Conservation (phyloP, 192 early-diverging fungal species). For the Chytriomyces confervae region DNA sequence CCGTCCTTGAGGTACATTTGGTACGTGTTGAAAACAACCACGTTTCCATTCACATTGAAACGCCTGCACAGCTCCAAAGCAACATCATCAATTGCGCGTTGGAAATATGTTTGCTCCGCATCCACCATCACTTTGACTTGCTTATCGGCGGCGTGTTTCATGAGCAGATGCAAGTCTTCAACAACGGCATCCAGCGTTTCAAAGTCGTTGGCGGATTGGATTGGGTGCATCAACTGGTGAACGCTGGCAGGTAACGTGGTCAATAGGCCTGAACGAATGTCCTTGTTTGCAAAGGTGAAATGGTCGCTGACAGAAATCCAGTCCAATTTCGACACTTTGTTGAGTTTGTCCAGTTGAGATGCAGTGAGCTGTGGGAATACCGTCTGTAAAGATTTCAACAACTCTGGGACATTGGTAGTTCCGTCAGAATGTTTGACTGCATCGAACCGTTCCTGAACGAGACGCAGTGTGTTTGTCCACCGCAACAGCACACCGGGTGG, state of each 20-base stretch:
- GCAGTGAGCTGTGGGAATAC: slow-evolving; percentile 35
- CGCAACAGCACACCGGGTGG: slow-evolving; percentile 77
- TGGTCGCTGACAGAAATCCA: slow-evolving; percentile 68
- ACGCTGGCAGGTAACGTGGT: slow-evolving; percentile 29
- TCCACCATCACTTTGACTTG: slow-evolving; percentile 87
- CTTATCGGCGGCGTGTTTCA: slow-evolving; percentile 64
- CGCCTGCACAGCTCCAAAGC: slow-evolving; percentile 72
- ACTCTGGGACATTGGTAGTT: slow-evolving; percentile 16
- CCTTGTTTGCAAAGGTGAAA: slow-evolving; percentile 68
- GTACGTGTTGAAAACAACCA: slow-evolving; percentile 89
- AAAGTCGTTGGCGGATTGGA: slow-evolving; percentile 60
- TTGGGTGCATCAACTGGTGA: slow-evolving; percentile 22
- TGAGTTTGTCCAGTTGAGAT: slow-evolving; percentile 46
- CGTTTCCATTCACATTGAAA: slow-evolving; percentile 63
- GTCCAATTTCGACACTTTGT: slow-evolving; percentile 65
- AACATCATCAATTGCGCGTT: slow-evolving; percentile 87
- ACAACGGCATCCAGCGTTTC: slow-evolving; percentile 74
- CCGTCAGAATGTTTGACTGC: slow-evolving; percentile 27
- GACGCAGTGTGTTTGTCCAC: slow-evolving; percentile 63
- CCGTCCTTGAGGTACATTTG: slow-evolving; percentile 91
- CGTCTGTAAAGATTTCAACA: slow-evolving; percentile 34
- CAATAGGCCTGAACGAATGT: slow-evolving; percentile 55
- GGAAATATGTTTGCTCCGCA: slow-evolving; percentile 94
- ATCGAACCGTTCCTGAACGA: slow-evolving; percentile 57
- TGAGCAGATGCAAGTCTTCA: slow-evolving; percentile 70